Evolutionary conservation across 2,329 filamentous ascomycete genomes (phyloP).

Genomic region (Fusarium duplospermum): DNA sequence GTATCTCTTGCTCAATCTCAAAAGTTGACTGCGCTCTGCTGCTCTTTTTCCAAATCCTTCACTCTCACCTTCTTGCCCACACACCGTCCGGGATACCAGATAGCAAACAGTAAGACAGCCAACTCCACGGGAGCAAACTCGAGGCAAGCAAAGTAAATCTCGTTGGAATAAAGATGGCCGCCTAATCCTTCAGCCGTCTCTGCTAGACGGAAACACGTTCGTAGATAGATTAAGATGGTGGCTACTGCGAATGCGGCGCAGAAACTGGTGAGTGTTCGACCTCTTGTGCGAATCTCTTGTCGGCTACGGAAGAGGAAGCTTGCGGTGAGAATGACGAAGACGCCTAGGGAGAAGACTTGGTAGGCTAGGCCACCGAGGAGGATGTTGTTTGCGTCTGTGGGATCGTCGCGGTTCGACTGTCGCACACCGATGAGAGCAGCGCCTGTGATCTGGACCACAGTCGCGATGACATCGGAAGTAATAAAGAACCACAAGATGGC

Average conservation of each 20-base stretch:
- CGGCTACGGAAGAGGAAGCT: conserved; percentile 55
- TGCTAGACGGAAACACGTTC: conserved; percentile 65
- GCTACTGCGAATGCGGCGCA: conserved; percentile 55
- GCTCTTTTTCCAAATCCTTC: conserved; percentile 34
- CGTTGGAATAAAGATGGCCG: conserved; percentile 58
- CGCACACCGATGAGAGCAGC: conserved; percentile 65
- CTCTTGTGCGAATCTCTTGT: conserved; percentile 36
- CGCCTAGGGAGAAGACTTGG: conserved; percentile 63
- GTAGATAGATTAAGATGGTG: conserved; percentile 62
- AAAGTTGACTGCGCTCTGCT: conserved; percentile 21
- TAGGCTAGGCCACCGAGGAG: conserved; percentile 66
- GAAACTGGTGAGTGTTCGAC: conserved; percentile 52
- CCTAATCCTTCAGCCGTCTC: conserved; percentile 64
- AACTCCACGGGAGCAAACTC: conserved; percentile 67
- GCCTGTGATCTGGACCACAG: conserved; percentile 64
- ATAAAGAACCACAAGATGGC: conserved; percentile 66
- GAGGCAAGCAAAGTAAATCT: conserved; percentile 64
- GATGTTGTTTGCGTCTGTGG: conserved; percentile 65
- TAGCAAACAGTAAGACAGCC: conserved; percentile 58
- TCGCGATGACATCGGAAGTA: conserved; percentile 64
- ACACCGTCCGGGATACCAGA: conserved; percentile 47
- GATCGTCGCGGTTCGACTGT: conserved; percentile 61
- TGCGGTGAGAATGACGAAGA: conserved; percentile 58
- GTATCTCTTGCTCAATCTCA: conserved; percentile 18
- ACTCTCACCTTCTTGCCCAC: conserved; percentile 42